Base-by-base conservation (phyloP, 1,139 yeast species). In the Kodamaea alishanica region DNA sequence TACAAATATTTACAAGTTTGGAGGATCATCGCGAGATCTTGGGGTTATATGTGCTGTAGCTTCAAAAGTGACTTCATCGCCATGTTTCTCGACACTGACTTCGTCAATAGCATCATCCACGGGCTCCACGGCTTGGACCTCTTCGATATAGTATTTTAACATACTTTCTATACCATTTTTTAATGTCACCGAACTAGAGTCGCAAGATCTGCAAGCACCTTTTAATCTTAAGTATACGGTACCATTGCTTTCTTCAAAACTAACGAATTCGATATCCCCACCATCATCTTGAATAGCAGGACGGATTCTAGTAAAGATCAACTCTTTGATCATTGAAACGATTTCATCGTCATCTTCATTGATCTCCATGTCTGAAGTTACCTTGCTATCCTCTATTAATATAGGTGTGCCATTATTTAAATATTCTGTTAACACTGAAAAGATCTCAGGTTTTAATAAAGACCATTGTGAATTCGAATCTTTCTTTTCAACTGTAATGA, bases 261-360 rank as follows among this genome's bases (percentile, higher is more conserved):
- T 73, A 12, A 83, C 82, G 60, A 81, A 84, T 50, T 83, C 86
- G 44, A 84, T 80, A 55, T 84, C 94, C 8, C 94, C 94, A 38
- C 94, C 94, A 55, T 84, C 94, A 47, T 84, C 94, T 58, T 81
- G 85, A 46, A 84, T 83, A 0, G 97, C 97, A 1, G 99, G 98
- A 52, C 97, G 78, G 44, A 92, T 90, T 53, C 97, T 78, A 4
- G 99, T 92, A 54, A 87, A 90, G 41, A 92, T 84, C 38, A 92
- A 73, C 60, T 92, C 99, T 54, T 90, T 89, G 54, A 92, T 89
- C 87, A 92, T 84, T 9, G 85, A 77, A 37, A 92, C 89, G 2
- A 90, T 79, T 58, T 84, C 94, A 41, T 79, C 81, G 45, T 84
- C 92, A 8, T 81, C 84, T 11, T 80, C 84, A 34, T 65, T 55